phyloP scores from a whole-genome alignment of 2,329 filamentous ascomycete species.

The Chaetomium sp. region DNA sequence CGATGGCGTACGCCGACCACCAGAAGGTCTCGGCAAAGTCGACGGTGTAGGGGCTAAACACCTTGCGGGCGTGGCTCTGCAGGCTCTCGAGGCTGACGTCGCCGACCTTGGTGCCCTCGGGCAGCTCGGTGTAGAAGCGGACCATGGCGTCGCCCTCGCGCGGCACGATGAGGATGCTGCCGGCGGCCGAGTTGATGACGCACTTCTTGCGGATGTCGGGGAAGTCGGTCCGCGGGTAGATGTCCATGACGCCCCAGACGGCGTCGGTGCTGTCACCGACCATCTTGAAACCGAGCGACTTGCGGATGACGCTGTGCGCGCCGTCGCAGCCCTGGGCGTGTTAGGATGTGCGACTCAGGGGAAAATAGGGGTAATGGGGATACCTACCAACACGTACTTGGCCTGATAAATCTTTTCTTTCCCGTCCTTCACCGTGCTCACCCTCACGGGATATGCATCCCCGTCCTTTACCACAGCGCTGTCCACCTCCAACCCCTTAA shows the following conservation, averaged over 20 bases:
- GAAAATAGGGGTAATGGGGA: background rate
- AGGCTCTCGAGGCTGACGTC: slow-evolving; percentile 56
- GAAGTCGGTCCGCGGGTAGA: slow-evolving; percentile 59
- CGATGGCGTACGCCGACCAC: slow-evolving; percentile 67
- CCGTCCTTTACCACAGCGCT: slow-evolving; percentile 41
- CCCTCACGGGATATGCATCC: slow-evolving; percentile 48
- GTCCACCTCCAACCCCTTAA: slow-evolving; percentile 55
- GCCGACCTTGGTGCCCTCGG: slow-evolving; percentile 50
- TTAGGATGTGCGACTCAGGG: background rate
- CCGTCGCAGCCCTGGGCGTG: slow-evolving; percentile 51
- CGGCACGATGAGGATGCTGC: slow-evolving; percentile 63
- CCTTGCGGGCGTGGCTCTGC: slow-evolving; percentile 53
- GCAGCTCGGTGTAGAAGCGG: slow-evolving; percentile 65
- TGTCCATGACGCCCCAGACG: slow-evolving; percentile 60
- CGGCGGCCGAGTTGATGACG: slow-evolving; percentile 55
- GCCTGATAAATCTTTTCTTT: slow-evolving; percentile 46
- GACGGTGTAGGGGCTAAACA: slow-evolving; percentile 58
- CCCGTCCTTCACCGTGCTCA: slow-evolving; percentile 47
- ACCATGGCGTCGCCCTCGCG: slow-evolving; percentile 59
- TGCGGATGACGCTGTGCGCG: slow-evolving; percentile 55
- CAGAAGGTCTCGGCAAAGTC: slow-evolving; percentile 58
- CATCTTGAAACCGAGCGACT: slow-evolving; percentile 58
- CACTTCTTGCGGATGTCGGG: slow-evolving; percentile 63
- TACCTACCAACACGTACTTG: slow-evolving; percentile 53
- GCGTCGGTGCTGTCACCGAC: slow-evolving; percentile 59